Conservation (phyloP, 2,329 filamentous ascomycete species). For the Xylariaceae sp. region DNA sequence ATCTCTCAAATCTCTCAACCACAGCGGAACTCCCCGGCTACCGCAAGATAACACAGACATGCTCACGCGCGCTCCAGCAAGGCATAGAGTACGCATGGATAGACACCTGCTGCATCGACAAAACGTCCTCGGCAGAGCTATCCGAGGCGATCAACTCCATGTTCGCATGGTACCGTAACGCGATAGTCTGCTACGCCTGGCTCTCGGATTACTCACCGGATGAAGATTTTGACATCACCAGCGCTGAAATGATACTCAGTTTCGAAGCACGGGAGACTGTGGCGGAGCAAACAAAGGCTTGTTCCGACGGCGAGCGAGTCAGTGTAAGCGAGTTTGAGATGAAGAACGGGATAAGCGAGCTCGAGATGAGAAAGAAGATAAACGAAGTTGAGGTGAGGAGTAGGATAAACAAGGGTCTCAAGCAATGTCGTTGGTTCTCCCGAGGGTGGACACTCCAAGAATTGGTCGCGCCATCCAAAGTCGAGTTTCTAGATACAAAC, state of each 20-base stretch:
- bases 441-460: conserved; percentile 25
- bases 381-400: conserved; percentile 11
- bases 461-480: conserved; percentile 18
- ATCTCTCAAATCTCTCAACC: conserved; percentile 7
- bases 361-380: background rate
- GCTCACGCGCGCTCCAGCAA: conserved; percentile 12
- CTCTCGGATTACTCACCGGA: conserved; percentile 15
- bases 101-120: conserved; percentile 24
- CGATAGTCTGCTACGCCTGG: conserved; percentile 19
- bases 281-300: conserved; percentile 7
- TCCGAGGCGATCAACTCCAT: conserved; percentile 25
- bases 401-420: conserved; percentile 12
- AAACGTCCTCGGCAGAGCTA: conserved; percentile 22
- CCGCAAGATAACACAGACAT: conserved; percentile 15
- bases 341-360: conserved; percentile 12
- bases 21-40: conserved; percentile 6
- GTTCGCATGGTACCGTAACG: conserved; percentile 20
- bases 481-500: conserved; percentile 20
- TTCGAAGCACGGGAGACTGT: conserved; percentile 15
- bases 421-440: conserved; percentile 17
- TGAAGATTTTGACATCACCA: conserved; percentile 6
- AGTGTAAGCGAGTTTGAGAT: conserved; percentile 15
- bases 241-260: conserved; percentile 9
- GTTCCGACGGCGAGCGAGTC: conserved; percentile 13
- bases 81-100: conserved; percentile 19